Conservation (phyloP, 225 moss, liverwort and hornwort genomes). For the Pseudoscleropodium purum region DNA sequence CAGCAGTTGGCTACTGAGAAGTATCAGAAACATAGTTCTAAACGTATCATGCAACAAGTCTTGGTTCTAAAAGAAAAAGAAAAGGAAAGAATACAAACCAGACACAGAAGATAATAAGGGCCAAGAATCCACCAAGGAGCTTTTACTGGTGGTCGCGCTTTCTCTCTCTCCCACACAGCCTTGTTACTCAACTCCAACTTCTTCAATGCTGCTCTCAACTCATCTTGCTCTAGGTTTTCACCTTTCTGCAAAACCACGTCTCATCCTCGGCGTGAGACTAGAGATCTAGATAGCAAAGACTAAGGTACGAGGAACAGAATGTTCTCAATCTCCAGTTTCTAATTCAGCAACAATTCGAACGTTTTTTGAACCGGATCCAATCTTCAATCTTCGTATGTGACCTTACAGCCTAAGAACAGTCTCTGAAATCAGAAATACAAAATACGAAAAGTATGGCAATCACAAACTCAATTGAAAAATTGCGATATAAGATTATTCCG, state of each 20-base stretch:
- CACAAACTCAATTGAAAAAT: not conserved
- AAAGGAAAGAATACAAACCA: conserved; percentile 30
- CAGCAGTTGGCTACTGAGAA: not conserved
- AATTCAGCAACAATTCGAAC: not conserved
- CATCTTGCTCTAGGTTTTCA: conserved; percentile 67
- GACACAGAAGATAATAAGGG: conserved; percentile 79
- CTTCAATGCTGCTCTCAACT: conserved; percentile 62
- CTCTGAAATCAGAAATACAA: not conserved
- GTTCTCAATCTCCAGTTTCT: not conserved
- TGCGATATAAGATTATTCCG: not conserved
- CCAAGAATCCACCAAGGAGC: conserved; percentile 98
- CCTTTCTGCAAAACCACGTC: conserved; percentile 32
- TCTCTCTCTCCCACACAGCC: conserved; percentile 79
- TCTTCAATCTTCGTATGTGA: not conserved
- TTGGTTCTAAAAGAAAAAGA: not conserved
- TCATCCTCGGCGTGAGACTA: not conserved
- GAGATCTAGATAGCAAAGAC: not conserved
- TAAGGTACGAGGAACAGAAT: not conserved
- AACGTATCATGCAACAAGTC: not conserved
- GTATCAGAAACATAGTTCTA: not conserved
- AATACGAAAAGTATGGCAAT: not conserved
- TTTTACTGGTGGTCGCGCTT: conserved; percentile 50
- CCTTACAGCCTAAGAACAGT: not conserved
- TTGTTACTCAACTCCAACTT: conserved; percentile 66
- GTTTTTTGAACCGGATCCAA: not conserved